Base-by-base conservation (phyloP, 495 filamentous ascomycete species). In the Clavariopsis aquatica region DNA sequence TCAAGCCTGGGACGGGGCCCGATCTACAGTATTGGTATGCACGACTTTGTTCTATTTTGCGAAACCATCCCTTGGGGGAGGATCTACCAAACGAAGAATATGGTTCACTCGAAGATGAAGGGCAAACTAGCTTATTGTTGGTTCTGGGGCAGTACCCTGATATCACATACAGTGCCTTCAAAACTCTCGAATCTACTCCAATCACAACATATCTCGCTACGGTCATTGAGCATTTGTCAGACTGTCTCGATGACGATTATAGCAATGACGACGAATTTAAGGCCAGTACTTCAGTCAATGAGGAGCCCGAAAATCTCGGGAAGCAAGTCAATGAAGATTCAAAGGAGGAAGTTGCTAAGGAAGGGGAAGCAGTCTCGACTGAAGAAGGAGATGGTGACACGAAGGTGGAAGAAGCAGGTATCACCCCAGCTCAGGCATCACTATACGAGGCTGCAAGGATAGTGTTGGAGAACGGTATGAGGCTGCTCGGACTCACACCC, bases 391-490 rank as follows among this genome's bases (percentile, higher is more conserved):
- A 8, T 8, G 38, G 15, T 15, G 38, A 43, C 12, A 17, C 38
- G n/a, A 43, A 3, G 13, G 38, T 17, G n/a, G 38, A 43, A 9
- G 38, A 43, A 43, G 38, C 38, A 17, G 38, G 38, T 17, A 27
- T 49, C 20, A 23, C 24, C 1, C 46, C 57, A 22, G 57, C 34
- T 49, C 41, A 60, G 1, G 22, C 93, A 83, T 89, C 90, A 2
- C 77, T 43, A 17, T 96, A 95, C 72, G 87, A 89, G 69, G 81
- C 89, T 13, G 89, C 90, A 1, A 81, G 89, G 62, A 86, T 86
- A 54, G 90, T 95, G 0, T 75, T 96, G 58, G 78, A 86, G 73
- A 95, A 93, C 73, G 91, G 91, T 46, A 95, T 96, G 92, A 81
- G 81, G 52, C 74, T 96, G 71, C 78, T 96, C 59, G 91, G 91